Evolutionary conservation across 371 early-diverging fungal species (phyloP).

Genomic region (Rhizomucor pusillus): DNA sequence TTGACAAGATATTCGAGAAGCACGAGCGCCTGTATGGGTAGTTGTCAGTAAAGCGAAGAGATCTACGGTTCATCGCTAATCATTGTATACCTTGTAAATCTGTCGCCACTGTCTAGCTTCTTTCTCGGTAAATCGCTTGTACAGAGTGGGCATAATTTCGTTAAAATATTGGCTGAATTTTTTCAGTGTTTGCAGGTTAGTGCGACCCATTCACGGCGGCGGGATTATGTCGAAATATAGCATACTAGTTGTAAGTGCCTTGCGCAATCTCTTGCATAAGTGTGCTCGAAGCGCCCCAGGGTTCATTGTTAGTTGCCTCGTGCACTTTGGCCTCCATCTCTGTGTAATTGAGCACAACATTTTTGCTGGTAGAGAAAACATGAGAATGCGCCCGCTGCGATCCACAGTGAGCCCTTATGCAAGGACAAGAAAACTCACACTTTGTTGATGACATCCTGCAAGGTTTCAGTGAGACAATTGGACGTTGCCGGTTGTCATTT

Average conservation of each 20-base stretch:
- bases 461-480: neutral
- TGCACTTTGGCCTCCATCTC: conserved; percentile 88
- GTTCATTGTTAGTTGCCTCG: conserved; percentile 82
- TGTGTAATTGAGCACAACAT: conserved; percentile 80
- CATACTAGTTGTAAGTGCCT: conserved; percentile 80
- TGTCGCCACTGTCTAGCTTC: conserved; percentile 88
- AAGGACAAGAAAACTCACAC: conserved; percentile 36
- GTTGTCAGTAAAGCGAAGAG: neutral
- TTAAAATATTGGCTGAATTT: conserved; percentile 75
- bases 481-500: neutral
- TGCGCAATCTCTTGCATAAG: conserved; percentile 88
- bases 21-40: conserved; percentile 67
- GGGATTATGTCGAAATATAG: neutral
- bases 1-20: conserved; percentile 92
- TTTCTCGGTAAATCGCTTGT: conserved; percentile 82
- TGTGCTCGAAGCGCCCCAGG: conserved; percentile 93
- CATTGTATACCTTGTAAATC: conserved; percentile 83
- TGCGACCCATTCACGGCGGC: too few relatives aligned
- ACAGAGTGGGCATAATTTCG: conserved; percentile 92
- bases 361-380: conserved; percentile 38
- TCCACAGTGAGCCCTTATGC: neutral
- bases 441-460: conserved; percentile 65
- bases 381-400: neutral
- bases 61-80: too few relatives aligned
- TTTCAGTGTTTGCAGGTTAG: too few relatives aligned